phyloP scores from a whole-genome alignment of 805 yeast species.

The Wickerhamomyces chambardii region DNA sequence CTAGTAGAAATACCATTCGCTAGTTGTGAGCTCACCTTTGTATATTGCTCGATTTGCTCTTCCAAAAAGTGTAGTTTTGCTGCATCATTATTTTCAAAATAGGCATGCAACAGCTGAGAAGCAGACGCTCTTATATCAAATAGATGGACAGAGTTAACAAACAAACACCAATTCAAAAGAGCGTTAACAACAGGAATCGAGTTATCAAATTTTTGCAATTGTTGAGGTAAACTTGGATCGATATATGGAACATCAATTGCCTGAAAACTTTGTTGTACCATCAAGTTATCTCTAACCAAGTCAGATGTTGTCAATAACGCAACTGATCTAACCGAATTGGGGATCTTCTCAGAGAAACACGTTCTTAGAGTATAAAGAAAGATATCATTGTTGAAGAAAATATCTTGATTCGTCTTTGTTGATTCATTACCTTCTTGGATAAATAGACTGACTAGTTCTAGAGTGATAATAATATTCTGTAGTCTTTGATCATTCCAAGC shows the following conservation, averaged over 20 bases:
- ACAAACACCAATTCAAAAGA: conserved; percentile 74
- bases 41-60: conserved; percentile 48
- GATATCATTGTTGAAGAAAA: conserved; percentile 50
- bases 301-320: conserved; percentile 75
- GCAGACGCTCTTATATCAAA: conserved; percentile 80
- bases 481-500: conserved; percentile 75
- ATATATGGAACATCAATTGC: conserved; percentile 88
- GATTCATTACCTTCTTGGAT: conserved; percentile 67
- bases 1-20: no score
- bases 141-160: conserved; percentile 71
- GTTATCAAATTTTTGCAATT: conserved; percentile 17
- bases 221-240: conserved; percentile 55
- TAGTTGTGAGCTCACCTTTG: conserved; percentile 11
- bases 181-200: conserved; percentile 66
- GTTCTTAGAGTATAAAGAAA: conserved; percentile 58
- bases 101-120: conserved; percentile 54
- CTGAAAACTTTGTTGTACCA: conserved; percentile 62
- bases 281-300: conserved; percentile 56
- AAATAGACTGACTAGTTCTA: conserved; percentile 68
- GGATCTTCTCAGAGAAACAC: conserved; percentile 58
- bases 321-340: conserved; percentile 54
- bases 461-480: conserved; percentile 52
- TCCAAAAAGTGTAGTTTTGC: conserved; percentile 54
- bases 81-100: conserved; percentile 52
- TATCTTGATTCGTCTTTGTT: conserved; percentile 50